Evolutionary conservation across 1,139 yeast genomes (phyloP).

Genomic region (Yamadazyma atlantica): DNA sequence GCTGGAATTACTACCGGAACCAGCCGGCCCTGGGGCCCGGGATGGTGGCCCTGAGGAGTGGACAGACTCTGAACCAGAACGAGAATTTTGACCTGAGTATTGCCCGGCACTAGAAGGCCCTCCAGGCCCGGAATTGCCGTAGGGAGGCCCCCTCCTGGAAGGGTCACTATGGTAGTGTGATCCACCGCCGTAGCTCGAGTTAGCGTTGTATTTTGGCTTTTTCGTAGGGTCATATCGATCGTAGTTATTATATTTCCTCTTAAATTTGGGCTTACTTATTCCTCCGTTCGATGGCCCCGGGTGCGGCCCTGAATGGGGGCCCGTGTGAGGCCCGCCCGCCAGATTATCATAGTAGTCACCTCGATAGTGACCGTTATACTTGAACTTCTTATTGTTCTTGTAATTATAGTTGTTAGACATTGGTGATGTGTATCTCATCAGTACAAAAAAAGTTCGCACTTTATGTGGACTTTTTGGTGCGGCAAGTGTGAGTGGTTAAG

Average conservation of each 20-base stretch:
- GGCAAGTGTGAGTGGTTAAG: too few species aligned
- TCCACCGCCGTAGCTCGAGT: slow-evolving; percentile 2
- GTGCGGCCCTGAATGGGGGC: too few species aligned
- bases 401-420: slow-evolving; percentile 7
- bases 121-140: not conserved
- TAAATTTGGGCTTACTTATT: slow-evolving; percentile 11
- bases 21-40: too few species aligned
- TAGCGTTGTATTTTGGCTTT: slow-evolving; percentile 2
- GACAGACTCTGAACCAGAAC: not conserved
- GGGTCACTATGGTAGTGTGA: slow-evolving; percentile 4
- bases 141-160: not conserved
- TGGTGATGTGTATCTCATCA: not conserved
- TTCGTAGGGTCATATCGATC: slow-evolving; percentile 15
- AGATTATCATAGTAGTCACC: slow-evolving; percentile 9
- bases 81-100: not conserved
- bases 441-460: too few species aligned
- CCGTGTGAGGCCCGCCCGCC: not conserved
- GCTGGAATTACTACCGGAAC: not conserved
- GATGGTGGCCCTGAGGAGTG: not conserved
- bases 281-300: too few species aligned
- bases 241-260: slow-evolving; percentile 10
- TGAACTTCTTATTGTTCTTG: slow-evolving; percentile 12
- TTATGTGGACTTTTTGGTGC: too few species aligned
- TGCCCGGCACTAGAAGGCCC: not conserved
- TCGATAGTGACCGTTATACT: slow-evolving; percentile 7